Evolutionary conservation across 495 filamentous ascomycete genomes (phyloP), one percentile per base, ranked within the genome.

Genomic region (Hypoxylon crocopeplum): DNA sequence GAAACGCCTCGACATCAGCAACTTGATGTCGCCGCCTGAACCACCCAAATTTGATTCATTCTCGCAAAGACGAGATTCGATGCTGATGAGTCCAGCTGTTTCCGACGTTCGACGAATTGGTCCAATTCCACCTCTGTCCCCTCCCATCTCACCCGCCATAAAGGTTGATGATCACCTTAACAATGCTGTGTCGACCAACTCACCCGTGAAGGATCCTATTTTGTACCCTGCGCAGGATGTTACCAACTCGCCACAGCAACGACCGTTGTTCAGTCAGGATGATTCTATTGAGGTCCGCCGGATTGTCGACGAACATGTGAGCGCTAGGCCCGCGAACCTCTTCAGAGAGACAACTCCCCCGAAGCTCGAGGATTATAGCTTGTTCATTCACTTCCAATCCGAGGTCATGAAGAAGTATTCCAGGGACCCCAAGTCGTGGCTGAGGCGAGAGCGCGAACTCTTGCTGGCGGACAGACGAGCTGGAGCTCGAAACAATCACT

Each of bases 21-120:
- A 80, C 69, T 79, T 92, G 30, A 88, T 92, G 84, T 92, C 89
- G 29, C 89, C 89, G 17, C 89, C 89, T 39, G 88, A 90, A 66
- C 74, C 78, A 7, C 78, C 83, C 59, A 82, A 82, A 16, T 73
- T 84, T 42, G 88, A 91, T 38, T 82, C 67, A 38, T 90, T 89
- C 71, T 71, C 75, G 15, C 63, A 65, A 16, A 30, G 40, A 42
- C 38, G 29, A 11, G 54, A 56, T 40, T 56, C 55, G 16, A 61
- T 59, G 10, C 30, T 55, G 32, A 68, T 72, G 49, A 53, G 69
- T 16, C 68, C 69, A 40, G 38, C 50, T 16, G 13, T 67, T 61
- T 58, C 76, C 66, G 40, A 76, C 69, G 37, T 72, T 72, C 53
- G 68, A 55, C 65, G 65, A 64, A 52, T 65, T 66, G 64, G 78